Conservation (phyloP, 192 early-diverging fungal genomes). For the Spizellomyces sp. region DNA sequence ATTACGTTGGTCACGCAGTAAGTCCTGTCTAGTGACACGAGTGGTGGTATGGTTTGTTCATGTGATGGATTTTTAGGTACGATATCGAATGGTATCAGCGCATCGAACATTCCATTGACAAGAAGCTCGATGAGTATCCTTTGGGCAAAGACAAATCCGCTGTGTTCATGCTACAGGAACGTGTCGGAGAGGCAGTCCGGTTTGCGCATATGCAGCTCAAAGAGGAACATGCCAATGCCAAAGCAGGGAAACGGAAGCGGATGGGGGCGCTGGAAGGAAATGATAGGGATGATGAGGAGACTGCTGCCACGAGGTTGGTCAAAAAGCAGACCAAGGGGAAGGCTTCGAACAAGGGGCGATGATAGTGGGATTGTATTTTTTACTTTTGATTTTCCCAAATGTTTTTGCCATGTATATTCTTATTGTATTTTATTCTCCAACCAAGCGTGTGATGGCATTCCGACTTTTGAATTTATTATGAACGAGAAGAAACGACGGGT, state of each 20-base stretch:
- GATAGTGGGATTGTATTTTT: too few species aligned
- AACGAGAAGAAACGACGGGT: too few species aligned
- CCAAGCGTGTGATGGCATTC: too few species aligned
- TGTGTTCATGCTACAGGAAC: constrained; percentile 89
- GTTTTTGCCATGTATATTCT: too few species aligned
- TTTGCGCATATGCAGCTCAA: constrained; percentile 86
- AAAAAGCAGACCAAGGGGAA: constrained; percentile 26
- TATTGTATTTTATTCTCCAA: too few species aligned
- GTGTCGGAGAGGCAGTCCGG: constrained; percentile 87
- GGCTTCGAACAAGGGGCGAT: background rate
- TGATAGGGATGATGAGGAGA: constrained; percentile 44
- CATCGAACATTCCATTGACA: constrained; percentile 87
- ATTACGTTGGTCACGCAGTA: constrained; percentile 82
- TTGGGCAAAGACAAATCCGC: constrained; percentile 72
- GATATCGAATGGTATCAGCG: constrained; percentile 94
- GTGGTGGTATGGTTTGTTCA: constrained; percentile 61
- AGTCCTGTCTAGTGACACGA: constrained; percentile 14
- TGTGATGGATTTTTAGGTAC: constrained; percentile 69
- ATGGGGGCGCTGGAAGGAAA: constrained; percentile 22
- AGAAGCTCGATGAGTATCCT: constrained; percentile 85
- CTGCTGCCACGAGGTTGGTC: constrained; percentile 27
- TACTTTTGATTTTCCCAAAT: too few species aligned
- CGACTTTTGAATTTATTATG: too few species aligned
- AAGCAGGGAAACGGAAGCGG: constrained; percentile 28
- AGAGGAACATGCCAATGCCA: constrained; percentile 60